Conservation (phyloP, 1,284 basidiomycete species). For the Apiotrichum siamense region DNA sequence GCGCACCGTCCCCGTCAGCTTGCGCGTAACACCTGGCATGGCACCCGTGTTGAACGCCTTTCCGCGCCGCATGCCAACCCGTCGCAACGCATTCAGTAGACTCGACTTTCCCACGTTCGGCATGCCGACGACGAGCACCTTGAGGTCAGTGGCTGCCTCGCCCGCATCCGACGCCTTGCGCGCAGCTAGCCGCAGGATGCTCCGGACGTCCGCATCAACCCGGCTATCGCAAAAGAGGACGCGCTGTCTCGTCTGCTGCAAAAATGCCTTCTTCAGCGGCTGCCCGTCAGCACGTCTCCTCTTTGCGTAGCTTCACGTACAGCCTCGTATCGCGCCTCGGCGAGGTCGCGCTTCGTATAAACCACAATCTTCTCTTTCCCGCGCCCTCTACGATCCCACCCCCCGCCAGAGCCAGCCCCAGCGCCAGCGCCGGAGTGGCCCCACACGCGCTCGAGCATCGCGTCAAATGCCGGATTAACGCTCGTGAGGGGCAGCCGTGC, state of each 20-base stretch:
- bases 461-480: constrained; percentile 84
- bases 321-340: constrained; percentile 74
- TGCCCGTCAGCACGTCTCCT: constrained; percentile 19
- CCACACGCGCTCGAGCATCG: constrained; percentile 45
- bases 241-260: constrained; percentile 46
- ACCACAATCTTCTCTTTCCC: constrained; percentile 74
- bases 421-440: constrained; percentile 34
- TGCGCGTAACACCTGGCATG: constrained; percentile 78
- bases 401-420: too few species aligned
- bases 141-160: constrained; percentile 55
- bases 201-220: constrained; percentile 48
- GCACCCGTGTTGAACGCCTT: constrained; percentile 88
- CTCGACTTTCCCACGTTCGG: constrained; percentile 98
- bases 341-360: constrained; percentile 88
- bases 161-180: constrained; percentile 1
- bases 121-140: constrained; percentile 92
- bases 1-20: constrained; percentile 74
- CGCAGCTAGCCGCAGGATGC: constrained; percentile 48
- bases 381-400: constrained; percentile 17
- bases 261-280: constrained; percentile 49
- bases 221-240: constrained; percentile 53
- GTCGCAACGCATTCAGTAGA: constrained; percentile 82
- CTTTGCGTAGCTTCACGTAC: constrained; percentile 49
- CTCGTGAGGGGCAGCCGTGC: constrained; percentile 87
- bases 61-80: constrained; percentile 73